These are phyloP conservation scores for Akebia trifoliata DNA, from an alignment of 164 flowering plant genomes.

Conservation along the genomic window DNA sequence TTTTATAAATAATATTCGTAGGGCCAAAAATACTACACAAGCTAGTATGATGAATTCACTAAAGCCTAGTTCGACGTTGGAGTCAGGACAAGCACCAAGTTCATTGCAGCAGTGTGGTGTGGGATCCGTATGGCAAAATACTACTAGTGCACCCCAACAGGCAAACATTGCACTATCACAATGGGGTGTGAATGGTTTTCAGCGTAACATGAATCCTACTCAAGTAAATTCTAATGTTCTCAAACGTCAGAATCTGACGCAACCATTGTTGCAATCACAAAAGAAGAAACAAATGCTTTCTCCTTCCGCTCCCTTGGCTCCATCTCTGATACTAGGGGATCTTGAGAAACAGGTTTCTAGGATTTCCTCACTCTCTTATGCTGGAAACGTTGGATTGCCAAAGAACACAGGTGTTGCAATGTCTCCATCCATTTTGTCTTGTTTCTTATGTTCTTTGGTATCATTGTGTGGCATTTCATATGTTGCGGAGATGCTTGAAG, in stretches of 20 bases:
- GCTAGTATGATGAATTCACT: no score
- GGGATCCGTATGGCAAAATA: no score
- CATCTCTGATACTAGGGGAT: constrained; percentile 79
- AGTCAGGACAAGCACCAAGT: no score
- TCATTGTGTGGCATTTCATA: no score
- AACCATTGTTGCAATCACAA: constrained; percentile 43
- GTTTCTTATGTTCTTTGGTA: no score
- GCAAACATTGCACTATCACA: constrained; percentile 45
- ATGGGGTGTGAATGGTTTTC: constrained; percentile 42
- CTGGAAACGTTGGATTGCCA: constrained; percentile 46
- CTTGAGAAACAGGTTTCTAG: constrained; percentile 60
- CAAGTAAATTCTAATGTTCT: constrained; percentile 48
- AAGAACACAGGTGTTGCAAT: constrained; percentile 35
- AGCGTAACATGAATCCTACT: constrained; percentile 42
- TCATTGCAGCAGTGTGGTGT: no score
- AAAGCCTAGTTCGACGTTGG: no score
- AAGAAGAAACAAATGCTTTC: constrained; percentile 63
- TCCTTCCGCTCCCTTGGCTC: constrained; percentile 79
- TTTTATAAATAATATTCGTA: constrained; percentile 39
- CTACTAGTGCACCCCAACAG: no score
- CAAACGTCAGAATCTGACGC: constrained; percentile 53
- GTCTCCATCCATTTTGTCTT: constrained; percentile 40
- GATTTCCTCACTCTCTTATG: constrained; percentile 50
- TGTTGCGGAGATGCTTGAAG: no score
- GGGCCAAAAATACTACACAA: constrained; percentile 56